Evolutionary conservation across 306 rosid genomes (phyloP).

Genomic region (Delonix regia): DNA sequence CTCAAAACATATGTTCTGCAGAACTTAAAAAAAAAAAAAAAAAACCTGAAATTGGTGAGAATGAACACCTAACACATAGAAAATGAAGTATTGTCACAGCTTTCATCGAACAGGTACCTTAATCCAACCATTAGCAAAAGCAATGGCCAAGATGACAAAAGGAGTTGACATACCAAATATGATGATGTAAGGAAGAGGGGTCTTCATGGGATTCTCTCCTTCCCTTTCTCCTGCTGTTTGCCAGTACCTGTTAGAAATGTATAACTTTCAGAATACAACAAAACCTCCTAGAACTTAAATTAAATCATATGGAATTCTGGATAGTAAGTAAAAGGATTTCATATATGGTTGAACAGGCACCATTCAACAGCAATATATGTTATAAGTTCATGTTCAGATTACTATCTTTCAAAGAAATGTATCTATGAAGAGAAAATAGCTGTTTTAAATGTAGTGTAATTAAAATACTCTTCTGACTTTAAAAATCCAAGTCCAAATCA

Average conservation of each 20-base stretch:
- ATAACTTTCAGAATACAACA: too few species aligned
- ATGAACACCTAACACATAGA: constrained; percentile 17
- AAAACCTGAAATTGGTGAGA: constrained; percentile 22
- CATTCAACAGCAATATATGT: too few species aligned
- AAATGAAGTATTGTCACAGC: constrained; percentile 34
- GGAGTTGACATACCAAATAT: constrained; percentile 98
- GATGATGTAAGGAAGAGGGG: constrained; percentile 95
- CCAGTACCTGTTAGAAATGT: constrained; percentile 68
- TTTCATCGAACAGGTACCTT: constrained; percentile 83
- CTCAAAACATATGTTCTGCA: constrained; percentile 26
- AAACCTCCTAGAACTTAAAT: too few species aligned
- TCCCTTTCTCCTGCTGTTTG: constrained; percentile 96
- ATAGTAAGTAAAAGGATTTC: too few species aligned
- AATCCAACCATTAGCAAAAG: constrained; percentile 95
- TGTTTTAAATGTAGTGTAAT: too few species aligned
- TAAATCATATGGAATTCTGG: too few species aligned
- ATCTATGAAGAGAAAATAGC: too few species aligned
- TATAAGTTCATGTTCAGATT: too few species aligned
- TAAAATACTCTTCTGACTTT: too few species aligned
- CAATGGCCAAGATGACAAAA: constrained; percentile 97
- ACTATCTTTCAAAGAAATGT: too few species aligned
- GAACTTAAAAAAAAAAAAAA: background rate
- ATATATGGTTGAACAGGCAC: too few species aligned
- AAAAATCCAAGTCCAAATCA: too few species aligned
- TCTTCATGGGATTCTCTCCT: constrained; percentile 97